phyloP scores from a whole-genome alignment of 257 asterid species.

The Nemophila menziesii region DNA sequence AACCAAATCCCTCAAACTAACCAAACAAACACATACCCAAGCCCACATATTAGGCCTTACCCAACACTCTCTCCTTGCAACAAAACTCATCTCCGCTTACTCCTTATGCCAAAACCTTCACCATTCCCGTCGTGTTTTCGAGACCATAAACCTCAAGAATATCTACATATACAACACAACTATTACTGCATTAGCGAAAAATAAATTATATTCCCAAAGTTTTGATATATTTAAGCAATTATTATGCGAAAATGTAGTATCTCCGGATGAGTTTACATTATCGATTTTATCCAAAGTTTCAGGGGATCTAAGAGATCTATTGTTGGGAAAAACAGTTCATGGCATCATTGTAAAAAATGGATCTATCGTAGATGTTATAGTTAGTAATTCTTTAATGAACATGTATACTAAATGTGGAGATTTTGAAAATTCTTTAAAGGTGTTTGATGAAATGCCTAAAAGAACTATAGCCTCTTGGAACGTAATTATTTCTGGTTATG shows the following conservation, averaged over 20 bases:
- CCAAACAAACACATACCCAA: constrained; percentile 34
- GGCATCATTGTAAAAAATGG: constrained; percentile 35
- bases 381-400: constrained; percentile 48
- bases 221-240: constrained; percentile 37
- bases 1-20: constrained; percentile 26
- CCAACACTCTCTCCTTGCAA: constrained; percentile 36
- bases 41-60: constrained; percentile 36
- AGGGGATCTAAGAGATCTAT: constrained; percentile 30
- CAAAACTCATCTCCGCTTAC: constrained; percentile 45
- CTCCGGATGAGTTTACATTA: constrained; percentile 47
- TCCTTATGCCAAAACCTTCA: constrained; percentile 24
- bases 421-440: constrained; percentile 26
- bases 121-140: constrained; percentile 28
- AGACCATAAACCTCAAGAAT: constrained; percentile 27
- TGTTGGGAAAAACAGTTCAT: constrained; percentile 34
- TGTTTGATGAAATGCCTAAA: constrained; percentile 54
- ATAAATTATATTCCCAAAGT: constrained; percentile 23
- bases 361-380: constrained; percentile 39
- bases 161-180: constrained; percentile 41
- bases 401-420: constrained; percentile 40
- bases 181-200: constrained; percentile 45
- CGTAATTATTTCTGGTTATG: constrained; percentile 36
- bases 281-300: constrained; percentile 33
- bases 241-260: constrained; percentile 13
- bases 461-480: constrained; percentile 54